Conservation (phyloP, 345 rosid genomes). For the Luvunga scandens region DNA sequence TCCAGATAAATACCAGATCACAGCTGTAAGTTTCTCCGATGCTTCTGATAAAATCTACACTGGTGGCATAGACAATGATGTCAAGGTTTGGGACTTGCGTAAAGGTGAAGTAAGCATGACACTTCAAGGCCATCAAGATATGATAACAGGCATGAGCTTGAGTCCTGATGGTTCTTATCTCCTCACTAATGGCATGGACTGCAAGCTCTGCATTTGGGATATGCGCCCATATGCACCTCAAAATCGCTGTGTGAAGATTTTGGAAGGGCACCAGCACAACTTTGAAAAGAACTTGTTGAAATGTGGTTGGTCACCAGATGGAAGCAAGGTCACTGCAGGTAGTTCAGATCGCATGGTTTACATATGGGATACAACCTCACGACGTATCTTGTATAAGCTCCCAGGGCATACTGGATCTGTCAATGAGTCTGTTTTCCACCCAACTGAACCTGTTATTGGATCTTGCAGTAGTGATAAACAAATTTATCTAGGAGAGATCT, state of each 20-base stretch:
- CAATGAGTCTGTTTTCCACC: conserved; percentile 87
- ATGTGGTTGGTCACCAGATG: conserved; percentile 94
- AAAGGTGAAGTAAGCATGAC: conserved; percentile 91
- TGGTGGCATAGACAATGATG: conserved; percentile 83
- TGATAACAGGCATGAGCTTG: conserved; percentile 85
- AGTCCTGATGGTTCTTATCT: conserved; percentile 99
- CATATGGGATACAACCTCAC: conserved; percentile 91
- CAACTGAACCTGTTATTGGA: conserved; percentile 79
- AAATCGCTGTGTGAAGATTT: conserved; percentile 85
- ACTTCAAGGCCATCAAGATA: conserved; percentile 94
- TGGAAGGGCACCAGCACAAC: conserved; percentile 97
- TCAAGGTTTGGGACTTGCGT: conserved; percentile 90
- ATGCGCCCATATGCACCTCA: conserved; percentile 98
- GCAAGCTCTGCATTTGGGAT: conserved; percentile 95
- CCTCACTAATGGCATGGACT: conserved; percentile 91
- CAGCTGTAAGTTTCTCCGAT: conserved; percentile 91
- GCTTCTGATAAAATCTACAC: conserved; percentile 93
- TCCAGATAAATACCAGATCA: conserved; percentile 95
- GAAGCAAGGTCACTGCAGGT: conserved; percentile 93
- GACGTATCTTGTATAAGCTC: conserved; percentile 84
- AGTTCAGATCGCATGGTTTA: conserved; percentile 96
- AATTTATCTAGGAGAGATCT: conserved; percentile 91
- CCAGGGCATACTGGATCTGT: conserved; percentile 96
- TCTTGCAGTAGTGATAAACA: conserved; percentile 97
- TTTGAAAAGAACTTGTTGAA: conserved; percentile 90